These are phyloP conservation scores for Gynandropsis gynandra DNA, from an alignment of 345 rosid genomes.

Conservation along the genomic window DNA sequence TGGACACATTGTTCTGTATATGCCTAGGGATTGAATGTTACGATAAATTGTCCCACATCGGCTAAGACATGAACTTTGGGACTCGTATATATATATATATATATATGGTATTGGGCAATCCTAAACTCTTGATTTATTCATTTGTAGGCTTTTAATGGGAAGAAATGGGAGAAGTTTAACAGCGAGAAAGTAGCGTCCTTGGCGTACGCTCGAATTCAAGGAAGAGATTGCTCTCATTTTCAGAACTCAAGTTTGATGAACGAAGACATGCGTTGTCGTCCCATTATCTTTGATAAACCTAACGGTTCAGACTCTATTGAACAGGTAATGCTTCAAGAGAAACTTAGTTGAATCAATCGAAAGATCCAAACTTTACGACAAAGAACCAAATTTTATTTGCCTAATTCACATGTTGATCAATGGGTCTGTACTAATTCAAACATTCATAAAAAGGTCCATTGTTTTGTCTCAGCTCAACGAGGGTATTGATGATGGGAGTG, in stretches of 20 bases:
- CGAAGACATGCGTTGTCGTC: constrained; percentile 87
- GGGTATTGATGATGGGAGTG: constrained; percentile 16
- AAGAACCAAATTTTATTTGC: no score
- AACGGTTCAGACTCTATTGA: constrained; percentile 32
- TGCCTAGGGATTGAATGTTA: no score
- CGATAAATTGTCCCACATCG: no score
- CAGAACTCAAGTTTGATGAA: constrained; percentile 90
- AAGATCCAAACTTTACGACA: no score
- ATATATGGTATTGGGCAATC: no score
- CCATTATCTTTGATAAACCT: constrained; percentile 70
- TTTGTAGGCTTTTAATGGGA: constrained; percentile 72
- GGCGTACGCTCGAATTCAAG: constrained; percentile 84
- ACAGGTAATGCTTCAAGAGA: constrained; percentile 30
- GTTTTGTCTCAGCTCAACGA: constrained; percentile 15
- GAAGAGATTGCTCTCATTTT: constrained; percentile 66
- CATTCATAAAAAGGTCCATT: neutral
- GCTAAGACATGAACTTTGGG: neutral
- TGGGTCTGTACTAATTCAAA: neutral
- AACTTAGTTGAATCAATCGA: no score
- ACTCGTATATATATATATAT: no score
- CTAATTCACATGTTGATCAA: neutral
- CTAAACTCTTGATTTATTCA: constrained; percentile 1
- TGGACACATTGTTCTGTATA: neutral
- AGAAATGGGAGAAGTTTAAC: constrained; percentile 89
- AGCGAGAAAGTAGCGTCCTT: constrained; percentile 86